These are phyloP conservation scores for Penicillium sp. DNA, from an alignment of 2,329 filamentous ascomycete genomes.

Conservation along the genomic window DNA sequence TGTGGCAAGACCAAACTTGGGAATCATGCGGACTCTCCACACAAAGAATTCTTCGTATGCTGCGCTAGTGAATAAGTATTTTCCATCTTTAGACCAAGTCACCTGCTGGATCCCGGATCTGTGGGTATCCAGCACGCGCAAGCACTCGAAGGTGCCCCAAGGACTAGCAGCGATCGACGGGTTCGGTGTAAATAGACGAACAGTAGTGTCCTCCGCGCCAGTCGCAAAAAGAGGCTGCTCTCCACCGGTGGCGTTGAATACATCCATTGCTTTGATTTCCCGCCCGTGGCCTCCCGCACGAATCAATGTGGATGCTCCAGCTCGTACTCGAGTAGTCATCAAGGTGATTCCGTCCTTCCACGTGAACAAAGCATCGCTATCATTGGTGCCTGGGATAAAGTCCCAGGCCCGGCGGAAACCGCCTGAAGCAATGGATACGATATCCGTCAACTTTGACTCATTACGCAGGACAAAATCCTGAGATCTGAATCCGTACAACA, in stretches of 20 bases:
- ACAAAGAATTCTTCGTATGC: conserved; percentile 87
- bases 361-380: conserved; percentile 57
- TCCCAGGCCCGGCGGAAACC: conserved; percentile 79
- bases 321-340: conserved; percentile 44
- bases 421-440: conserved; percentile 75
- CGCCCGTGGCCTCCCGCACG: conserved; percentile 76
- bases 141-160: conserved; percentile 46
- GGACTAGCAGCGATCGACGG: conserved; percentile 8
- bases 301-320: conserved; percentile 51
- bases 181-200: conserved; percentile 62
- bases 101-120: conserved; percentile 80
- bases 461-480: conserved; percentile 78
- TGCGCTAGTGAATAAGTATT: conserved; percentile 78
- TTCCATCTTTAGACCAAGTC: conserved; percentile 66
- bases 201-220: conserved; percentile 68
- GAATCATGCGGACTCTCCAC: conserved; percentile 66
- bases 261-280: conserved; percentile 70
- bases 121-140: conserved; percentile 71
- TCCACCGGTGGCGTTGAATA: conserved; percentile 35
- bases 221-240: conserved; percentile 56
- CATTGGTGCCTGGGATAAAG: conserved; percentile 41
- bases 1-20: conserved; percentile 54
- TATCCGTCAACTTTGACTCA: conserved; percentile 65
- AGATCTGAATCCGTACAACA: conserved; percentile 27
- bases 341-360: conserved; percentile 70